Evolutionary conservation across 2,329 filamentous ascomycete species (phyloP).

Genomic region (Ascochyta clinopodiicola): DNA sequence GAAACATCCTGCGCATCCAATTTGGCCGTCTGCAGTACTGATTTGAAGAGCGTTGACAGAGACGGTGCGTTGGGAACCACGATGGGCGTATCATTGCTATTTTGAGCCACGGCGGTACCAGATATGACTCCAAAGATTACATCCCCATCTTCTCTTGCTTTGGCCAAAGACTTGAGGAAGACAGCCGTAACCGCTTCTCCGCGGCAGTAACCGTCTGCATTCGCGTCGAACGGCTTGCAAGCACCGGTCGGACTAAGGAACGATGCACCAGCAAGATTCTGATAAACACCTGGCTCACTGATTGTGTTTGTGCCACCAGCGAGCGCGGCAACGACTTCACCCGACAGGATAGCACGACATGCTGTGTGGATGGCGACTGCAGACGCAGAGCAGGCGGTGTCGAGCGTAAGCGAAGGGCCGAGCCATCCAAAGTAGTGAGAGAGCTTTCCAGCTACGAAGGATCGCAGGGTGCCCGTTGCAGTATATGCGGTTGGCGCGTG

Average conservation of each 20-base stretch:
- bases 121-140: conserved; percentile 55
- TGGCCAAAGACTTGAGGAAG: conserved; percentile 57
- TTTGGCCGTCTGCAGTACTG: conserved; percentile 10
- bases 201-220: conserved; percentile 62
- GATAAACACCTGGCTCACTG: conserved; percentile 35
- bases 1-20: conserved; percentile 12
- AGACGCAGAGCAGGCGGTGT: conserved; percentile 46
- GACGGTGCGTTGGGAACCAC: conserved; percentile 20
- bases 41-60: conserved; percentile 15
- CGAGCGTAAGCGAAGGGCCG: conserved; percentile 34
- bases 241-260: conserved; percentile 55
- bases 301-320: conserved; percentile 48
- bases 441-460: conserved; percentile 31
- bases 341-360: conserved; percentile 32
- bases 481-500: conserved; percentile 39
- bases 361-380: conserved; percentile 32
- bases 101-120: conserved; percentile 21
- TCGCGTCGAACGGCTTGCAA: conserved; percentile 50
- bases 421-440: conserved; percentile 36
- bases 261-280: conserved; percentile 45
- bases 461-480: conserved; percentile 20
- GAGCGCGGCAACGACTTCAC: conserved; percentile 38
- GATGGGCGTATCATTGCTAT: conserved; percentile 16
- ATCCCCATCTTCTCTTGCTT: conserved; percentile 59
- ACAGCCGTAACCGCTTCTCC: conserved; percentile 57